Base-by-base conservation (phyloP, 257 asterid species). In the Fraxinus excelsior region DNA sequence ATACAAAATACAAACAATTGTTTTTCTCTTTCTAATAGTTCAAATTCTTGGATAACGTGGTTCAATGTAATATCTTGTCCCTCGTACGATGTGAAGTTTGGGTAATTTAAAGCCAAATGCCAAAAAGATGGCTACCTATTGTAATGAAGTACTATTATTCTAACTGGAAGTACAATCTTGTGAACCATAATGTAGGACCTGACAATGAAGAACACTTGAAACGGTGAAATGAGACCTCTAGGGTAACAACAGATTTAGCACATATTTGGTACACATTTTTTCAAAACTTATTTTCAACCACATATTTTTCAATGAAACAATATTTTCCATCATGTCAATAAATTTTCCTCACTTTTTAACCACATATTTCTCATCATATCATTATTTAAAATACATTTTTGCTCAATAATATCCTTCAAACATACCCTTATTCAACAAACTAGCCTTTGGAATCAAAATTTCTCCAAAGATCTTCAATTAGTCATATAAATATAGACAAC, bases 401-500 rank as follows among this genome's bases (percentile, higher is more conserved):
- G n/a, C n/a, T n/a, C n/a, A n/a, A n/a, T n/a, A n/a, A n/a, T n/a
- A n/a, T n/a, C n/a, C n/a, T n/a, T n/a, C n/a, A n/a, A n/a, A n/a
- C n/a, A n/a, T n/a, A n/a, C n/a, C n/a, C n/a, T n/a, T n/a, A n/a
- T n/a, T 64, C 35, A 71, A 8, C 69, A 75, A 65, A 40, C 35
- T 64, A 51, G 62, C 67, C 70, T 67, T 58, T 32, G 75, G 28
- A 67, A 70, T 75, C 81, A 77, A 85, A 79, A 82, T 56, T 77
- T 67, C 23, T 35, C 44, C 79, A 79, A 82, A 80, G 44, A 85
- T 76, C 44, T 23, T 51, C 46, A 70, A 25, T 28, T 42, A 25
- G 74, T 71, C 73, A 79, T 18, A 37, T 16, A 53, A 62, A 78
- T 53, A 34, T 49, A 70, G 29, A 65, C 80, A 79, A 40, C 67